Evolutionary conservation across 306 rosid species (phyloP), one percentile per base, ranked within the genome.

Genomic region (Medicago lupulina): DNA sequence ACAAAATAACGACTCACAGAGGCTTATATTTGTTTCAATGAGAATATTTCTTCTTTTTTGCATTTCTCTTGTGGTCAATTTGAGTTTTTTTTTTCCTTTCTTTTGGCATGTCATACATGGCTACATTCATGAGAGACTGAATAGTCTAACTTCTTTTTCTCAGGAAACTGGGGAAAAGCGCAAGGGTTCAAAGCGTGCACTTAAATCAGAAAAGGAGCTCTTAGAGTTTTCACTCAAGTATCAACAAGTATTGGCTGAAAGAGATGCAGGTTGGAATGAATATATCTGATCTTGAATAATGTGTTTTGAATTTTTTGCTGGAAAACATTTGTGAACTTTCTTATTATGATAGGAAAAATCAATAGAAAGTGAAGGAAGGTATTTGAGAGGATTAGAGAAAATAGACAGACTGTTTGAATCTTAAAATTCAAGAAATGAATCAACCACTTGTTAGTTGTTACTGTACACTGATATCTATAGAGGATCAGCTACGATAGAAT

Each of bases 181-280:
- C 28, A 95, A 90, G 84, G 89, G 68, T 85, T 78, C 85, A 64
- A 95, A 92, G 91, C 92, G 92, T 62, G 73, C 85, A 62, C 88
- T 88, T 70, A 92, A 90, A 84, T 85, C 96, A 77, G 98, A 95
- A 71, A 90, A 90, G 88, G 98, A 95, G 82, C 90, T 92, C 67
- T 81, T 95, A 55, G 97, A 90, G 83, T 92, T 88, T 79, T 82
- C 95, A 19, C 86, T 95, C 82, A 95, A 87, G 88, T 95, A 95
- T 83, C 96, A 95, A 71, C 96, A 90, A 80, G 97, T 88, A 73
- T 84, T 89, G 80, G 80, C 88, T 3, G 98, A 95, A 89, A 95
- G 97, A 86, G 98, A 95, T 86, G 79, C 89, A 41, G 96, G 98
- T 84, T 71, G 76, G 68, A 65, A 34, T 72, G 61, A 77, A 70